Conservation (phyloP, 345 rosid genomes). For the Aquilaria sinensis region DNA sequence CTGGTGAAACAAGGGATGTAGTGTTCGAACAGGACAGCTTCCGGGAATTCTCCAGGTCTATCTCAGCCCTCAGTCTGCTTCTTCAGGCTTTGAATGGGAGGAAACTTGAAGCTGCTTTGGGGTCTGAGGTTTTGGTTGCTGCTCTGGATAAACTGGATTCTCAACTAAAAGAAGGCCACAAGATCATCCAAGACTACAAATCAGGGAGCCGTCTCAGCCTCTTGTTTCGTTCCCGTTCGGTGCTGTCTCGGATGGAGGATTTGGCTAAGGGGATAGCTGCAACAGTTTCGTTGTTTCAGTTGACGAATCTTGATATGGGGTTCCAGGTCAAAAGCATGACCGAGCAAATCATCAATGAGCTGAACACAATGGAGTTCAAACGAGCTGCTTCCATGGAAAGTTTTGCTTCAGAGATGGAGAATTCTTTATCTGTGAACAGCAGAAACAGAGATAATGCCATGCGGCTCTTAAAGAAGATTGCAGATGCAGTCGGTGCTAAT, state of each 20-base stretch:
- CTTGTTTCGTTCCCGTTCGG: constrained; percentile 25
- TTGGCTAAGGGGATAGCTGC: constrained; percentile 38
- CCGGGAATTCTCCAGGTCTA: constrained; percentile 26
- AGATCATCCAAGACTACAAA: constrained; percentile 30
- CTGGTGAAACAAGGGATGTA: constrained; percentile 28
- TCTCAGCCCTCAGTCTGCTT: constrained; percentile 24
- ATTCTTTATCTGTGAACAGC: constrained; percentile 16
- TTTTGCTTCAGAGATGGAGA: constrained; percentile 34
- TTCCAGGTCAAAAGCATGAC: constrained; percentile 27
- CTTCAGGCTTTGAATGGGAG: constrained; percentile 24
- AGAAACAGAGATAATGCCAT: constrained; percentile 24
- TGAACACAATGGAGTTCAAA: constrained; percentile 30
- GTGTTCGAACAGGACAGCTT: constrained; percentile 30
- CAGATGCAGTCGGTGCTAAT: constrained; percentile 35
- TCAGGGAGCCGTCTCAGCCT: constrained; percentile 31
- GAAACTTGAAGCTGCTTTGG: constrained; percentile 28
- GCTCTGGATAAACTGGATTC: constrained; percentile 22
- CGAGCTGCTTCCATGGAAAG: constrained; percentile 18
- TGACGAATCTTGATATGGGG: constrained; percentile 33
- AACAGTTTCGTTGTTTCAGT: constrained; percentile 36
- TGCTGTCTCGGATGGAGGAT: constrained; percentile 24
- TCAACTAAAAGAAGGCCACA: constrained; percentile 23
- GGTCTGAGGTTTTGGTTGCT: constrained; percentile 23
- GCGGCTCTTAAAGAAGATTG: constrained; percentile 34
- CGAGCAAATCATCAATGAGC: constrained; percentile 14